Base-by-base conservation (phyloP, 176 grass and related monocot species). In the Guadua angustifolia region DNA sequence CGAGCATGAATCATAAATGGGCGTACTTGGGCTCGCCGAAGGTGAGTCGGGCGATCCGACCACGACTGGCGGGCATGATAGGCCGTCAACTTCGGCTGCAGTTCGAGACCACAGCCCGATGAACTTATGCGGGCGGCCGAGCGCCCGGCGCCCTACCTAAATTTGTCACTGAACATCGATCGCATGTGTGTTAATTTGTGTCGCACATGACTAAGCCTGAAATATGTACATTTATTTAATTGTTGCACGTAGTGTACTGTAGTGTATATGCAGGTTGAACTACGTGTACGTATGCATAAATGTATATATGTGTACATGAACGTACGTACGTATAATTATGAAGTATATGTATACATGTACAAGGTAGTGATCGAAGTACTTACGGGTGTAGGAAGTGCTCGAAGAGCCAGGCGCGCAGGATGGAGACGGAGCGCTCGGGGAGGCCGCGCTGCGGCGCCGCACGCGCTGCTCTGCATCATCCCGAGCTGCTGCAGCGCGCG, bases 361-460 rank as follows among this genome's bases (percentile, higher is more conserved):
- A 79, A 1, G 25, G 9, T 45, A 12, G 44, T 43, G 19, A n/a
- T n/a, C n/a, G 19, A 69, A 15, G 22, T 60, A 64, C 93, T 86
- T 87, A 99, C 97, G 97, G 97, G 74, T 99, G 93, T 18, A 99
- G 97, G 84, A 99, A 99, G 79, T 99, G 97, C 38, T 99, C 97
- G 91, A 99, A 99, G 92, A 99, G 97, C 97, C 97, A 99, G 0
- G 97, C 91, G 1, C 97, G 88, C 59, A 99, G 97, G 79, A 99
- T 91, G 50, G 97, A 99, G 75, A 99, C 97, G 74, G 93, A 96
- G 56, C 97, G 89, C 71, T 99, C 97, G 21, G 93, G 97, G 26
- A 99, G 86, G 0, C 93, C 97, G 7, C 97, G 84, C 89, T 99
- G 97, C 0, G 97, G 97, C n/a, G 97, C 7, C 97, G 88, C 97